These are phyloP conservation scores for Cryptococcus deneoformans DNA, from an alignment of 1,284 basidiomycete species.

Conservation along the genomic window DNA sequence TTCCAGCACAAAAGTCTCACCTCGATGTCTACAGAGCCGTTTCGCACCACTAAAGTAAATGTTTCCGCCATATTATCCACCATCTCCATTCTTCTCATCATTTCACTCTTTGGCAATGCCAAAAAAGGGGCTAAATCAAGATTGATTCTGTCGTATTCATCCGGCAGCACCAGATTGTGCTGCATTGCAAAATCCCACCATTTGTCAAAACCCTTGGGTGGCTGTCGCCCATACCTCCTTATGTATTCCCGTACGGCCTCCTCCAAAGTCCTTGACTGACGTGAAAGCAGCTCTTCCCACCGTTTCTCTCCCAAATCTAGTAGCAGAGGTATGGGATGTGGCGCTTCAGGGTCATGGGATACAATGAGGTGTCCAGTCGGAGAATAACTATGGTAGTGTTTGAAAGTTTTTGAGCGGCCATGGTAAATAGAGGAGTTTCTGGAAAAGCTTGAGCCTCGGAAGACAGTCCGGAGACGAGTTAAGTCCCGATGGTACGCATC, in stretches of 20 bases:
- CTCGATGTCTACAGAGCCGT: not conserved
- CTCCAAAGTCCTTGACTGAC: slow-evolving; percentile 69
- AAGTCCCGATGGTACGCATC: slow-evolving; percentile 43
- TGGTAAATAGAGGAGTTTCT: not conserved
- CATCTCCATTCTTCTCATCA: slow-evolving; percentile 39
- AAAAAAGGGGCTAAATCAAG: slow-evolving; percentile 74
- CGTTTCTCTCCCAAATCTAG: slow-evolving; percentile 69
- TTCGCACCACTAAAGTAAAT: not conserved
- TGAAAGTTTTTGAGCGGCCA: slow-evolving; percentile 5
- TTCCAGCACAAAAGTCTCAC: slow-evolving; percentile 22
- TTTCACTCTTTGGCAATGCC: slow-evolving; percentile 49
- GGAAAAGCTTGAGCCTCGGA: slow-evolving; percentile 6
- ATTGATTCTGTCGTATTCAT: slow-evolving; percentile 78
- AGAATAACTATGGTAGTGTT: slow-evolving; percentile 34
- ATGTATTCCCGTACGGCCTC: slow-evolving; percentile 75
- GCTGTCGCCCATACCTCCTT: slow-evolving; percentile 67
- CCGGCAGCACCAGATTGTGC: slow-evolving; percentile 71
- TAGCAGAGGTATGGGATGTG: slow-evolving; percentile 74
- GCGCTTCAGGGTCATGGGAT: slow-evolving; percentile 23
- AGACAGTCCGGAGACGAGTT: slow-evolving; percentile 21
- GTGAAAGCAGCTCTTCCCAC: slow-evolving; percentile 62
- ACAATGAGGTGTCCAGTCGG: slow-evolving; percentile 44
- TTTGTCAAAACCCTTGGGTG: slow-evolving; percentile 79
- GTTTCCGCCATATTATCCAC: slow-evolving; percentile 48
- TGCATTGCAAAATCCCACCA: slow-evolving; percentile 81